Evolutionary conservation across 1,284 basidiomycete species (phyloP).

Genomic region (Cutaneotrichosporon cavernicola): DNA sequence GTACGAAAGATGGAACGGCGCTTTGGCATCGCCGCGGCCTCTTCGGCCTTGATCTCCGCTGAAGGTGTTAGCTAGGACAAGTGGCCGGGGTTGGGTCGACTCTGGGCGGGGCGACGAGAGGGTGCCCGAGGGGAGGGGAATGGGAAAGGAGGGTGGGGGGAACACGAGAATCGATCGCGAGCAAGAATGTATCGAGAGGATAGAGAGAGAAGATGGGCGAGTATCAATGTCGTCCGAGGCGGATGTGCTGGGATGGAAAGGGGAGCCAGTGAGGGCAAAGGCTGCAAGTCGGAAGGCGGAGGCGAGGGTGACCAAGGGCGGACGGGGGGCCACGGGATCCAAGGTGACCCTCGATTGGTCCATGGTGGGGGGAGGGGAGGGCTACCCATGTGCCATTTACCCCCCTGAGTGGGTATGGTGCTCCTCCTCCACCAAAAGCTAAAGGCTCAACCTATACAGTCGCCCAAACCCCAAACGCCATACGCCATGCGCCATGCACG

Average conservation of each 20-base stretch:
- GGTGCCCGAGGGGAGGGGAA: not conserved
- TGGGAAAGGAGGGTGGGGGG: not conserved
- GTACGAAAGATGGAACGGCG: conserved; percentile 79
- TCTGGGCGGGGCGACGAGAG: too few relatives aligned
- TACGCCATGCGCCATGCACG: too few relatives aligned
- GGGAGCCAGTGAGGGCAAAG: not conserved
- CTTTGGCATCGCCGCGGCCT: conserved; percentile 53
- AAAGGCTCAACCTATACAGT: too few relatives aligned
- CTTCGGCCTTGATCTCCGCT: conserved; percentile 34
- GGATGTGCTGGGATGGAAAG: not conserved
- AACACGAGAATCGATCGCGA: not conserved
- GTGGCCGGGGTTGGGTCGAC: not conserved
- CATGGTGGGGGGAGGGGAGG: not conserved
- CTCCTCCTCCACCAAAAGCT: too few relatives aligned
- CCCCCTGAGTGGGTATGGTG: not conserved
- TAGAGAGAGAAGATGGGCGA: not conserved
- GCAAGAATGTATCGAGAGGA: not conserved
- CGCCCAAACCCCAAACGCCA: too few relatives aligned
- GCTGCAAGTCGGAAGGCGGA: not conserved
- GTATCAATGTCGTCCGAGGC: not conserved
- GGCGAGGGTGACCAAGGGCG: not conserved
- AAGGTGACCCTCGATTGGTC: not conserved
- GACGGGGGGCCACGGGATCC: too few relatives aligned
- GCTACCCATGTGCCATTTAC: not conserved
- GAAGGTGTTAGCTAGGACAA: not conserved